A percentile compares a stretch with the other conserved stretches of the same genome.
Conservation (phyloP, 148 eudicot genomes). For the Amaranthus palmeri region DNA sequence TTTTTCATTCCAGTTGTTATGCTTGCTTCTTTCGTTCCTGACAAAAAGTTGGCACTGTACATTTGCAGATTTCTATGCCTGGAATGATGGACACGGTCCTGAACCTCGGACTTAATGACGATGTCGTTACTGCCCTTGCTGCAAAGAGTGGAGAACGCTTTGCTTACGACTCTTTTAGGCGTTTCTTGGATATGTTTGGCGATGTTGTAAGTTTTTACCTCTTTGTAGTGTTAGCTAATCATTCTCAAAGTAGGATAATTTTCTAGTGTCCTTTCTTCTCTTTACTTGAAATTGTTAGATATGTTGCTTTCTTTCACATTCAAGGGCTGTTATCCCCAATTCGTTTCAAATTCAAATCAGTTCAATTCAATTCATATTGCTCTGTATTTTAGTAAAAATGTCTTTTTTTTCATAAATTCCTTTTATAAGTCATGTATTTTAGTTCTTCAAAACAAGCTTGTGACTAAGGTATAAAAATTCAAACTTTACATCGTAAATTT, state of each 20-base stretch:
- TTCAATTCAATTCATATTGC: too few relatives aligned
- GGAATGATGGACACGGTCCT: slow-evolving; percentile 99
- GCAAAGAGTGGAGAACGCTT: slow-evolving; percentile 92
- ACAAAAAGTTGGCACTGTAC: background rate
- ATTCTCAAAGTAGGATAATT: background rate
- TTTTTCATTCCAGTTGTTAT: background rate
- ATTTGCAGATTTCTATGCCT: slow-evolving; percentile 83
- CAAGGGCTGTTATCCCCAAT: background rate
- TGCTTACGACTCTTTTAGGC: slow-evolving; percentile 93
- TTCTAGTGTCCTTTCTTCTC: background rate
- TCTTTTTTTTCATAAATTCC: background rate
- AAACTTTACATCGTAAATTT: background rate
- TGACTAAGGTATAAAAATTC: background rate
- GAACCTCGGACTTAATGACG: slow-evolving; percentile 95
- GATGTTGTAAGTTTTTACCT: slow-evolving; percentile 57
- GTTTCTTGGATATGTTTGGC: slow-evolving; percentile 98
- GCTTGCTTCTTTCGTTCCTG: background rate
- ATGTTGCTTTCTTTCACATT: background rate
- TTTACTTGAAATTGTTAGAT: background rate
- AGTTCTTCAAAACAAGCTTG: background rate
- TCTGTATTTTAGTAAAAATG: background rate
- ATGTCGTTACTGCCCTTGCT: slow-evolving; percentile 81
- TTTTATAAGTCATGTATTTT: background rate
- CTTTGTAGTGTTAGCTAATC: background rate
- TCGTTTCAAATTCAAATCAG: too few relatives aligned